Base-by-base conservation (phyloP, 2,329 filamentous ascomycete genomes). In the Cladosporium sp. region DNA sequence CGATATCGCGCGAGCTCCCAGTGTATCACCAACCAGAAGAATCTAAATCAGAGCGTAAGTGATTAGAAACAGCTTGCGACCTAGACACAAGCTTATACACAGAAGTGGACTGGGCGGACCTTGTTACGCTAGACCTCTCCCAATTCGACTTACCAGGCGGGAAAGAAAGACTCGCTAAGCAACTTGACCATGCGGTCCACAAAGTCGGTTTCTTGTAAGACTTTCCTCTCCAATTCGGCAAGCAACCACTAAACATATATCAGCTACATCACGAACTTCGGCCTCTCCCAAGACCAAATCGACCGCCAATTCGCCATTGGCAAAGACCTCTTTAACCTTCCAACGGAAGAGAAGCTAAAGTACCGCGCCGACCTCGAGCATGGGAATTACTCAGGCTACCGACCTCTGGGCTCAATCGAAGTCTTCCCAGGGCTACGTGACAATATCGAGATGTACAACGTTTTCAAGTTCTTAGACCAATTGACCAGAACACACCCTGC, bases 271-370 rank as follows among this genome's bases (percentile, higher is more conserved):
- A 81, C 80, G 59, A 85, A 86, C 71, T 86, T 83, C 61, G 84
- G 84, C 37, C 75, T 87, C n/a, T 74, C 72, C 1, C 82, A 86
- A 67, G 82, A 85, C 47, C 75, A 84, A 66, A 78, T 87, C 2
- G 80, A 87, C 64, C 75, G 76, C 6, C 84, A 87, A 63, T 87
- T 86, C 62, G 82, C 83, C 14, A 77, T 87, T 2, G 84, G 80
- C 1, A 82, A 83, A 59, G 75, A 81, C 36, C 79, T 87, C 62
- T 86, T 86, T 65, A 67, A 78, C 4, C 73, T 87, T 0, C 76
- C 83, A 0, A 73, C 77, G 0, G 79, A 83, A 11, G 83, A 87
- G 65, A 87, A 86, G 65, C 76, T 82, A 50, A 82, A 82, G 61
- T 84, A 82, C 63, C 78, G 73, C 42, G 66, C 65, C 30, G 64